phyloP scores from a whole-genome alignment of 257 asterid genomes.

The Misopates orontium region DNA sequence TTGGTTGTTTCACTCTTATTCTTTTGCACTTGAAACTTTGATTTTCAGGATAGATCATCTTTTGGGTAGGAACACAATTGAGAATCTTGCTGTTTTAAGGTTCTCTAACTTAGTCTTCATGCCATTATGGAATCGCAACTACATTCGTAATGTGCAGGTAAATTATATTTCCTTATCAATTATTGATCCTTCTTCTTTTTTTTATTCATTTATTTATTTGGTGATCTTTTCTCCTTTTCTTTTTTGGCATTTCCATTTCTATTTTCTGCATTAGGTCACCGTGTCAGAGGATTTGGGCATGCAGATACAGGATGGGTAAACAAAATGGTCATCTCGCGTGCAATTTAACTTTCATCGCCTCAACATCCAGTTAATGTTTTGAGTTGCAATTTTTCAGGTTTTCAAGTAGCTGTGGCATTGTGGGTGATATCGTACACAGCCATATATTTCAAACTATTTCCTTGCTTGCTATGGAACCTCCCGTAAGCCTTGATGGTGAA shows the following conservation, averaged over 20 bases:
- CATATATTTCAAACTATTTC: slow-evolving; percentile 58
- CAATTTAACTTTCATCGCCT: not conserved
- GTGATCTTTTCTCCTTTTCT: not conserved
- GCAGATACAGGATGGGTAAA: slow-evolving; percentile 36
- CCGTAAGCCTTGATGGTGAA: slow-evolving; percentile 48
- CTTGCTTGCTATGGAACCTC: slow-evolving; percentile 64
- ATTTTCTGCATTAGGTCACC: slow-evolving; percentile 32
- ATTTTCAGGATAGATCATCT: slow-evolving; percentile 57
- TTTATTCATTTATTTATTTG: not conserved
- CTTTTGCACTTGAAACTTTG: not conserved
- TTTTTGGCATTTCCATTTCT: slow-evolving; percentile 2
- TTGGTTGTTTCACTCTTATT: not conserved
- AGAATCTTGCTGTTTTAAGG: slow-evolving; percentile 51
- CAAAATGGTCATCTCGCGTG: slow-evolving; percentile 6
- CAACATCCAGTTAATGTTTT: not conserved
- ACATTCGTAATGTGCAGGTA: slow-evolving; percentile 52
- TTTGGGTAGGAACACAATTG: slow-evolving; percentile 59
- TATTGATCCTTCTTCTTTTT: not conserved
- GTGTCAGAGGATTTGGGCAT: slow-evolving; percentile 41
- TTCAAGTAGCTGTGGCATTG: slow-evolving; percentile 41
- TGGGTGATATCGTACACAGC: slow-evolving; percentile 57
- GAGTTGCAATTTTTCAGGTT: slow-evolving; percentile 30
- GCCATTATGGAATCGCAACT: slow-evolving; percentile 58
- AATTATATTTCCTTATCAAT: not conserved
- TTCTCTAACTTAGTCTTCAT: slow-evolving; percentile 54